phyloP scores from a whole-genome alignment of 2,329 filamentous ascomycete species.

The Didymella keratinophila region DNA sequence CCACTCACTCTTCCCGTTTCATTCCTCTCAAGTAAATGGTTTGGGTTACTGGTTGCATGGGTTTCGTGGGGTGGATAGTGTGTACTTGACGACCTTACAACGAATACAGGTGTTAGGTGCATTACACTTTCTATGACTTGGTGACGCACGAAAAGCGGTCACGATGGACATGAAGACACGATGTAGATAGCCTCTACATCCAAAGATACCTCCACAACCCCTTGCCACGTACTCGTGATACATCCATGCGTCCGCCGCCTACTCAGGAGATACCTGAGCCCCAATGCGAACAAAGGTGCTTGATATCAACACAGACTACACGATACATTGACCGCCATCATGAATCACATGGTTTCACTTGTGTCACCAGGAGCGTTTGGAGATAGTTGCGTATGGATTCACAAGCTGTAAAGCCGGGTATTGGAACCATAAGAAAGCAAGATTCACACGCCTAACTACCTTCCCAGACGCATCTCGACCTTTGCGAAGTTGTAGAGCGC shows the following conservation, averaged over 20 bases:
- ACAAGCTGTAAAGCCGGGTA: slow-evolving; percentile 26
- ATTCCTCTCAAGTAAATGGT: slow-evolving; percentile 94
- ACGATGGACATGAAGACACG: slow-evolving; percentile 41
- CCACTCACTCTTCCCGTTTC: slow-evolving; percentile 99
- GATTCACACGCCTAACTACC: slow-evolving; percentile 46
- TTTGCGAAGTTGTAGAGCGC: slow-evolving; percentile 84
- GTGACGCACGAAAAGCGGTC: slow-evolving; percentile 42
- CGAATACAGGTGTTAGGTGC: slow-evolving; percentile 51
- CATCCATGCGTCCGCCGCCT: background rate
- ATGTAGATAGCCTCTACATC: slow-evolving; percentile 45
- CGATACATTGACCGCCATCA: background rate
- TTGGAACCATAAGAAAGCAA: slow-evolving; percentile 20
- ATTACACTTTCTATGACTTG: slow-evolving; percentile 43
- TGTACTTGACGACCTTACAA: slow-evolving; percentile 53
- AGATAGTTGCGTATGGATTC: background rate
- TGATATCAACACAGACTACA: background rate
- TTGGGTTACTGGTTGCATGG: slow-evolving; percentile 52
- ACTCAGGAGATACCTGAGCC: background rate
- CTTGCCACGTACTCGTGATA: slow-evolving; percentile 5
- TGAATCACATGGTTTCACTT: background rate
- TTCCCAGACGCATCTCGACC: slow-evolving; percentile 86
- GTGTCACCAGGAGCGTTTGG: background rate
- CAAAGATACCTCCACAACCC: slow-evolving; percentile 40
- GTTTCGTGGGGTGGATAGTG: slow-evolving; percentile 49
- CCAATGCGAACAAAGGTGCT: background rate